Evolutionary conservation across 192 early-diverging fungal genomes (phyloP).

Genomic region (Umbelopsis isabellina): DNA sequence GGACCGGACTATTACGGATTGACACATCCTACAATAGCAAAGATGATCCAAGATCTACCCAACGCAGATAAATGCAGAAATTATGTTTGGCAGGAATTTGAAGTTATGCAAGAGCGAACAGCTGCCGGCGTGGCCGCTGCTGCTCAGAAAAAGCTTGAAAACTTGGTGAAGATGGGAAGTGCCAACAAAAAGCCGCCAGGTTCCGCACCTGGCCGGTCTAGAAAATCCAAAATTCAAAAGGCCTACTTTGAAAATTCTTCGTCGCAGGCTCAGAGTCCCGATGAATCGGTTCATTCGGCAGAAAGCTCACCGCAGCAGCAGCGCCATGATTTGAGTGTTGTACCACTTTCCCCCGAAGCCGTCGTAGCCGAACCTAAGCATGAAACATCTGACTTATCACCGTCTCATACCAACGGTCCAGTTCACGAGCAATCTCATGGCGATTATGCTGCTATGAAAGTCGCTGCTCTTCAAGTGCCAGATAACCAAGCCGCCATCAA

Average conservation of each 20-base stretch:
- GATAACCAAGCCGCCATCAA: constrained; percentile 14
- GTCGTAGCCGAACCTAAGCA: too few relatives aligned
- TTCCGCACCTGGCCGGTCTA: constrained; percentile 9
- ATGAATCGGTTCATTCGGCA: not conserved
- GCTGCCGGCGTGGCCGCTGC: constrained; percentile 44
- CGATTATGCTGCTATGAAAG: constrained; percentile 16
- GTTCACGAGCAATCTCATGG: not conserved
- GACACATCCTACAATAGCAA: constrained; percentile 83
- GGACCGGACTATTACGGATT: constrained; percentile 96
- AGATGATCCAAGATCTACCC: constrained; percentile 90
- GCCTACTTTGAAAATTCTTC: not conserved
- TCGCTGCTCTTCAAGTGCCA: constrained; percentile 12
- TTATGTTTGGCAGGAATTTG: constrained; percentile 75
- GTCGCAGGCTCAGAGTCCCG: not conserved
- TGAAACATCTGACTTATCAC: too few relatives aligned
- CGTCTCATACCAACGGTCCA: too few relatives aligned
- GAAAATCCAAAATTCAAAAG: constrained; percentile 1
- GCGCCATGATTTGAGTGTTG: not conserved
- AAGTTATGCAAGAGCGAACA: constrained; percentile 49
- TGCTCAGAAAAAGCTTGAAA: constrained; percentile 41
- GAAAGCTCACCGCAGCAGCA: constrained; percentile 4
- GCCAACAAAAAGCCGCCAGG: constrained; percentile 40
- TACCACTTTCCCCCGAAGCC: not conserved
- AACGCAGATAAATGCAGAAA: constrained; percentile 72
- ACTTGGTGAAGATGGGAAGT: constrained; percentile 41